Evolutionary conservation across 306 rosid genomes (phyloP), one percentile per base, ranked within the genome.

Genomic region (Dalbergia cochinchinensis): DNA sequence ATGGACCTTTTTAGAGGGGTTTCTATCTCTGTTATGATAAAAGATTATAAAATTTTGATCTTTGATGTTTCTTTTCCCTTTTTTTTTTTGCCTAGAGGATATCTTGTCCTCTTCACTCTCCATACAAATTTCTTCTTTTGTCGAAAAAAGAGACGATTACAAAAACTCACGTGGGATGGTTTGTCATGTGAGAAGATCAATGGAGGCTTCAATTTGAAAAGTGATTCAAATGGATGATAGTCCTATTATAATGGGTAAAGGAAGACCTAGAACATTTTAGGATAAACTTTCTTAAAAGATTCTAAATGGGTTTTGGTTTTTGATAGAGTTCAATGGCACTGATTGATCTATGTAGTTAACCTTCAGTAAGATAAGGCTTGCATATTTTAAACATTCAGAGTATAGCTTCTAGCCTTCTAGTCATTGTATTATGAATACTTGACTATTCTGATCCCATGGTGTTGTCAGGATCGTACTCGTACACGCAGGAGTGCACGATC

Each of bases 391-490:
- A 31, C 35, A 65, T 41, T 26, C 57, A n/a, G 8, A 12, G 55
- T 20, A 9, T 35, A 48, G 11, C 65, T 64, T 69, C 54, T 26
- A 34, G 47, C 60, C 65, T 64, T 69, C 54, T 26, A 34, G 47
- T 68, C 8, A 35, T 65, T 77, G 10, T 41, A 5, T 62, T 69
- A 16, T 42, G n/a, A 47, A 70, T 60, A 47, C 62, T 80, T 64
- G 48, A 51, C 33, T 68, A 58, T 81, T 84, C 19, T 63, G 31
- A 26, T 26, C 31, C 31, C 31, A 26, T 26, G 3, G 31, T 26
- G 31, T 26, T 26, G 31, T 26, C 3, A 26, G 31, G 31, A 26
- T 26, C 31, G 31, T 26, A 3, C 31, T 26, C 2, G 31, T 26
- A 26, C 31, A 26, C 31, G 2, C 2, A 26, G 31, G 31, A 26